phyloP scores from a whole-genome alignment of 805 yeast genomes.

The Lachancea thermotolerans region DNA sequence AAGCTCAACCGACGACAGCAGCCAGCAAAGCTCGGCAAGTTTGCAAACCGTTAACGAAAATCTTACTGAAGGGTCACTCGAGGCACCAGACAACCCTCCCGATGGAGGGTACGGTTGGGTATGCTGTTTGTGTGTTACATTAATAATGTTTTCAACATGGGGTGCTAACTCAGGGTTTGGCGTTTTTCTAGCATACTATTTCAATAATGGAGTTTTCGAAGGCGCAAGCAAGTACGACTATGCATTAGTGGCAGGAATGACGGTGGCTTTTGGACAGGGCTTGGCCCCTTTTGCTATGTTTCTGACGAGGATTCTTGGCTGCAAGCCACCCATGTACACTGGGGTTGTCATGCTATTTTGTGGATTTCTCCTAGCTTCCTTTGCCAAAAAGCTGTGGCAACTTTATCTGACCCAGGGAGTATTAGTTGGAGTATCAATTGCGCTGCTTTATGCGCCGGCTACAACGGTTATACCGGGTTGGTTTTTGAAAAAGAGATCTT shows the following conservation, averaged over 20 bases:
- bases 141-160: conserved; percentile 59
- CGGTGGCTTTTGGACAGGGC: conserved; percentile 49
- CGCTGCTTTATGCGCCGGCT: conserved; percentile 53
- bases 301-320: conserved; percentile 43
- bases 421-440: conserved; percentile 45
- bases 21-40: background rate
- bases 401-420: conserved; percentile 63
- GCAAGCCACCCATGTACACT: conserved; percentile 39
- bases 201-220: conserved; percentile 42
- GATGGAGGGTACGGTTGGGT: conserved; percentile 74
- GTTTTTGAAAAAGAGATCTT: conserved; percentile 57
- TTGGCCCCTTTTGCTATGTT: conserved; percentile 52
- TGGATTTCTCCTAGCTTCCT: conserved; percentile 55
- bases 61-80: background rate
- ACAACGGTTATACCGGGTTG: conserved; percentile 59
- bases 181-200: conserved; percentile 51
- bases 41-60: background rate
- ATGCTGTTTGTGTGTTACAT: conserved; percentile 42
- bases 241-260: conserved; percentile 62
- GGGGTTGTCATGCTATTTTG: conserved; percentile 49
- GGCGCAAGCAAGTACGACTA: conserved; percentile 54
- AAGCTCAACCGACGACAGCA: background rate
- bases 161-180: conserved; percentile 66
- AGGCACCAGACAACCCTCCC: conserved; percentile 30
- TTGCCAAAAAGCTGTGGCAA: conserved; percentile 55